A percentile compares a stretch with the other conserved stretches of the same genome.
Conservation (phyloP, 75 land plant genomes). For the Larix kaempferi region DNA sequence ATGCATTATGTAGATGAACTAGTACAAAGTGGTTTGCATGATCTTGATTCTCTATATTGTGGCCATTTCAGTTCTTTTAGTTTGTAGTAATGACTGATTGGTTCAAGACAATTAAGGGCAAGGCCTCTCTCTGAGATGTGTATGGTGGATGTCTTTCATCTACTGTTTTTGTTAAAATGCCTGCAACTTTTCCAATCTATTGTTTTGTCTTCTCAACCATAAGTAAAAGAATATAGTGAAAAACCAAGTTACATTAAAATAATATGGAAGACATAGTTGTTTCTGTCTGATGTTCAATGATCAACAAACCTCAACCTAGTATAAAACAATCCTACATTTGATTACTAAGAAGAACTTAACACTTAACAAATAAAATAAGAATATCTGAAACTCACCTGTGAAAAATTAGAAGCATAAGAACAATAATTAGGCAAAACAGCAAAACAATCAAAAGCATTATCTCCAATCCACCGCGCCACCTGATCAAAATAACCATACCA, state of each 20-base stretch:
- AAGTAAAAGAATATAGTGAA: background rate
- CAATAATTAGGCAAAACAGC: constrained; percentile 49
- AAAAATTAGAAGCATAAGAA: constrained; percentile 66
- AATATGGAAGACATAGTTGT: background rate
- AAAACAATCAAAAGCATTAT: constrained; percentile 51
- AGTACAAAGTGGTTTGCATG: background rate
- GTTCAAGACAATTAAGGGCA: background rate
- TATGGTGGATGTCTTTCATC: background rate
- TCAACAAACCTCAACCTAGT: background rate
- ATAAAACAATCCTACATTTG: background rate
- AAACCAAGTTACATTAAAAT: background rate
- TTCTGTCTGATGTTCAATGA: no score
- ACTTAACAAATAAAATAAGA: background rate
- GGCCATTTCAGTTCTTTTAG: background rate
- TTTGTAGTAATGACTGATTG: background rate
- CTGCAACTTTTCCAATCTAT: background rate
- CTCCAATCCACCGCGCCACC: constrained; percentile 64
- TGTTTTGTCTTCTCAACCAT: background rate
- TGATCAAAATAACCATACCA: constrained; percentile 16
- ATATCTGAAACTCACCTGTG: background rate
- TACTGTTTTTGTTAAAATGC: background rate
- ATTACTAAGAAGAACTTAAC: background rate
- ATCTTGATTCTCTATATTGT: background rate
- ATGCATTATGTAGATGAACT: background rate
- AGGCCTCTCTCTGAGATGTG: background rate